Evolutionary conservation across 148 eudicot genomes (phyloP), one percentile per base, ranked within the genome.

Genomic region (Camellia granthamiana): DNA sequence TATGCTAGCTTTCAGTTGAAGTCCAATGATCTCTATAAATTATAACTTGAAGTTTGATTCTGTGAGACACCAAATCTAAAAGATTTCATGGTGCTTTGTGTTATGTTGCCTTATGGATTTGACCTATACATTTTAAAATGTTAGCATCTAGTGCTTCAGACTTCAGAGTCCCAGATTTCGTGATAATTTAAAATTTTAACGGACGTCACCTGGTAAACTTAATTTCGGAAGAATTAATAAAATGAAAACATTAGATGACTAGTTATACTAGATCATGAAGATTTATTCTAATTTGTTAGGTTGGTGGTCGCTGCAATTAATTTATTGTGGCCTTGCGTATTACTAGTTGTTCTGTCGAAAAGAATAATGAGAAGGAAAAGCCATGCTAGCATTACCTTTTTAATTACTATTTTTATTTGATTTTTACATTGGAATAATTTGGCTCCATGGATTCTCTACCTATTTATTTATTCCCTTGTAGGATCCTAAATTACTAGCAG

Each of bases 401-500:
- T 49, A 16, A 9, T 56, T 51, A 8, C 15, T 13, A 62, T 18
- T 59, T 30, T 58, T n/a, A 46, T 12, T 64, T 55, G 60, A 76
- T 6, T 12, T 49, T 64, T 12, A 21, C 18, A 47, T 64, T 18
- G 44, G 23, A 77, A 47, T 21, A 60, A 51, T 51, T 21, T 68
- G 79, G 59, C 14, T 52, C 60, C 6, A 46, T 67, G 18, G 52
- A 54, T 78, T 66, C 10, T n/a, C 58, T 54, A 12, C 63, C 42
- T 1, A 0, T 41, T 7, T 78, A 54, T 41, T 52, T 67, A 14
- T 61, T 46, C 41, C n/a, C 64, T 77, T 60, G 21, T 85, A 96
- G 99, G 99, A 97, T 85, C n/a, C 97, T 58, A 97, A 92, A 82
- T 69, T 97, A 89, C 83, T 96, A 83, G 95, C 92, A 54, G 99